Base-by-base conservation (phyloP, 1,284 basidiomycete genomes). In the Fistulinella cinereoalba region DNA sequence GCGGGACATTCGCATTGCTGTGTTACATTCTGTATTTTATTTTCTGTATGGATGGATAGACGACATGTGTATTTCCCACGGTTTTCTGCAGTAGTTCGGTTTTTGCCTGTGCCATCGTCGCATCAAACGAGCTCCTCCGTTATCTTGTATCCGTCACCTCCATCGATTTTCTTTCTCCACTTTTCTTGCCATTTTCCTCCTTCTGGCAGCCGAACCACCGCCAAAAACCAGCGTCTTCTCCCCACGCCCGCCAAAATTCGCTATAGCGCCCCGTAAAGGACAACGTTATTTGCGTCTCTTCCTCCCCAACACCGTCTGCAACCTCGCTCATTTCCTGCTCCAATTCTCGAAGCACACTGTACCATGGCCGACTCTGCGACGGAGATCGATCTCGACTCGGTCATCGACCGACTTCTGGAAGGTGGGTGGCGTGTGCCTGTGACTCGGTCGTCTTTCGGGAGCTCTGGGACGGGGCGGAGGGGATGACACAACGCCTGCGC, bases 371-470 rank as follows among this genome's bases (percentile, higher is more conserved):
- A 85, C 61, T 71, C 80, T 53, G 71, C 76, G 56, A 85, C 85
- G 64, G 93, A 96, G 70, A 94, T 97, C 72, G 94, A 97, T 80
- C 82, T 97, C 56, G 94, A 97, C 77, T 95, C 92, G 71, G 92
- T 97, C 77, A 97, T 97, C 68, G 94, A 97, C 84, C 82, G 93
- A 54, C 79, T 97, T 56, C 77, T 97, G 56, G 94, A 97, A 85
- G 94, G 94, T 94, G 75, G 75, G 89, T 72, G 67, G 69, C 68
- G 67, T 56, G 55, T 60, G 55, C 53, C 48, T 61, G 37, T 57
- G n/a, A 40, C 55, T 58, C 49, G 37, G 45, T 57, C 47, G 45
- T 55, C 51, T 50, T 44, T 47, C 47, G 41, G 53, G 47, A 32
- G 33, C 33, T 46, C 44, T 34, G 25, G 32, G 18, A 18, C 32